Evolutionary conservation across 495 filamentous ascomycete species (phyloP), one percentile per base, ranked within the genome.

Genomic region (Aspergillus baeticus): DNA sequence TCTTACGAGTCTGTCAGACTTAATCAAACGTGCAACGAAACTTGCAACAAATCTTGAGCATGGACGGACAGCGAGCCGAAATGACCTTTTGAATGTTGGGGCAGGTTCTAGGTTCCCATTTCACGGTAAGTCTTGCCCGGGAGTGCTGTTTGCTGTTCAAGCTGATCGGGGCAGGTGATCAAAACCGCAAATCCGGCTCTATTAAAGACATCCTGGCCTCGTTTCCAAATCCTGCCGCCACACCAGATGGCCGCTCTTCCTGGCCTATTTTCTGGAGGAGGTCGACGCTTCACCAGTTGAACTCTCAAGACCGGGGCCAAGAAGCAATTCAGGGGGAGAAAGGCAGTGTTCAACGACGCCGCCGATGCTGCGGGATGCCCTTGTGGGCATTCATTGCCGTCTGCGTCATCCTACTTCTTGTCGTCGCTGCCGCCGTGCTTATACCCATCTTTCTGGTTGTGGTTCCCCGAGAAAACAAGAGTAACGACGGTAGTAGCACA

Each of bases 131-230:
- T 11, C 63, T 37, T 3, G 31, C 13, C 10, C 10, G 2, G 35
- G 17, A 1, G 13, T 39, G 22, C n/a, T 44, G 18, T 22, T 23
- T 48, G 23, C 51, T 11, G 33, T 31, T 34, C 10, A 36, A 26
- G 18, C n/a, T 20, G 43, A 41, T 11, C 29, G 51, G 38, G 29
- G 34, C 34, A 69, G 66, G 61, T 22, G 36, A 64, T 20, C 69
- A 78, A 39, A 59, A 47, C n/a, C 62, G 70, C 41, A 65, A 69
- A n/a, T 83, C 80, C 3, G 82, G 81, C 70, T 81, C 92, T 61
- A 77, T 98, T 39, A 92, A 90, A 14, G 92, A 96, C 64, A 96
- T 97, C 66, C 79, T 98, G 6, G 88, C 89, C 11, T 89, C 91
- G 13, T 98, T 98, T 56, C 94, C 94, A 11, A 88, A 92, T 10